Conservation (phyloP, 495 filamentous ascomycete species). For the Annulohypoxylon stygium region DNA sequence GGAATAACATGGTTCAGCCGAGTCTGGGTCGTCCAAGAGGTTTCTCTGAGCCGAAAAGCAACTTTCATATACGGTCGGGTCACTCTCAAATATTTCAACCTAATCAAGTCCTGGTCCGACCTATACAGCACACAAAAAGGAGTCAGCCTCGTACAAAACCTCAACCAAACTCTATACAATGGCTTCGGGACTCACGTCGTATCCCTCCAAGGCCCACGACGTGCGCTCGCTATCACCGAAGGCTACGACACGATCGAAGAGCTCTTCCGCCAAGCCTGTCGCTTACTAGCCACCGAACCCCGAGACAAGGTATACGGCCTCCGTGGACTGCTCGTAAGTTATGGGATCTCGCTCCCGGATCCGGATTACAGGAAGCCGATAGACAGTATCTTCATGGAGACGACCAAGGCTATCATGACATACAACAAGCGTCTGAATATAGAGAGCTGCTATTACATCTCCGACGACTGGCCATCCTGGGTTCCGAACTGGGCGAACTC, state of each 20-base stretch:
- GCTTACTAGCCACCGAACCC: slow-evolving; percentile 1
- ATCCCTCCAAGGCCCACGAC: slow-evolving; percentile 1
- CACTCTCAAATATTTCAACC: slow-evolving; percentile 5
- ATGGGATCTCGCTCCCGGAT: slow-evolving; percentile 11
- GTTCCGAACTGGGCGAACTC: slow-evolving; percentile 10
- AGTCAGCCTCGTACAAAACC: neutral
- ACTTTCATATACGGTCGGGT: slow-evolving; percentile 15
- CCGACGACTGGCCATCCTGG: slow-evolving; percentile 4
- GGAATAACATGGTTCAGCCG: neutral
- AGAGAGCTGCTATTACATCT: neutral
- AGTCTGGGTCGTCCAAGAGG: slow-evolving; percentile 21
- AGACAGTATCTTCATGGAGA: slow-evolving; percentile 9
- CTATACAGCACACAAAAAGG: slow-evolving; percentile 15
- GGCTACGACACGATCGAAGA: slow-evolving; percentile 17
- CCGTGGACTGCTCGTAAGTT: slow-evolving; percentile 12
- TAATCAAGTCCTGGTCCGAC: slow-evolving; percentile 13
- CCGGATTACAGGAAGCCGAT: neutral
- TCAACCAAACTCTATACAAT: slow-evolving; percentile 4
- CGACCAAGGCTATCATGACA: neutral
- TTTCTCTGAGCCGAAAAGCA: slow-evolving; percentile 7
- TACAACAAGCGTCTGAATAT: neutral
- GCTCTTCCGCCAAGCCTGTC: slow-evolving; percentile 10
- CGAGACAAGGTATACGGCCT: slow-evolving; percentile 17
- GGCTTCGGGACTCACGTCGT: neutral
- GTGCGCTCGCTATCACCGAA: slow-evolving; percentile 22